Conservation (phyloP, 2,329 filamentous ascomycete species). For the Pestalotiopsis sp. region DNA sequence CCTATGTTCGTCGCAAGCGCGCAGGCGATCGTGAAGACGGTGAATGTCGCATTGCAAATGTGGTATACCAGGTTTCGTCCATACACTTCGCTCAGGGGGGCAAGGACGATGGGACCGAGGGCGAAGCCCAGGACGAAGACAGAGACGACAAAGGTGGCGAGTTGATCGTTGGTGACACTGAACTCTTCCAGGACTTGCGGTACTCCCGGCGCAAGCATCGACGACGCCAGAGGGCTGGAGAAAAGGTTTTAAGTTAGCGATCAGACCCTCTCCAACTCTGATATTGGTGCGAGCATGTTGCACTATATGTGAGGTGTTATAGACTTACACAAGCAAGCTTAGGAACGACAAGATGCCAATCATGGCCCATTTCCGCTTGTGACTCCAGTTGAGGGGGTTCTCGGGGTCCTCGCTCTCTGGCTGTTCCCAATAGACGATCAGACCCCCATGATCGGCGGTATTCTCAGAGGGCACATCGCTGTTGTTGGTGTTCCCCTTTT, state of each 20-base stretch:
- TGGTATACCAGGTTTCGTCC: constrained; percentile 54
- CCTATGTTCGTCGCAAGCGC: constrained; percentile 52
- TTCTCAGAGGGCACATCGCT: neutral
- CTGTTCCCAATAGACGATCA: neutral
- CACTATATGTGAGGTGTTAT: neutral
- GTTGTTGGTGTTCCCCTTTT: neutral
- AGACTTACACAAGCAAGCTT: constrained; percentile 51
- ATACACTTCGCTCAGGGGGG: constrained; percentile 60
- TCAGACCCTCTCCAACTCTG: neutral
- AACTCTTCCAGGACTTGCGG: constrained; percentile 13
- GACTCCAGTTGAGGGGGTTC: constrained; percentile 50
- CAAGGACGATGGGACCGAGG: constrained; percentile 55
- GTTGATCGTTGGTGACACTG: constrained; percentile 1
- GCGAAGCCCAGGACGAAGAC: constrained; percentile 16
- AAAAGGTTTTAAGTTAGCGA: neutral
- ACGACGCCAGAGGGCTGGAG: constrained; percentile 50
- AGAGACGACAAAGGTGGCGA: constrained; percentile 15
- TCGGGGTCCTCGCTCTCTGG: constrained; percentile 35
- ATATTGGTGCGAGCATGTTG: neutral
- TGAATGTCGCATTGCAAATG: constrained; percentile 44
- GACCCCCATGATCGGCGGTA: neutral
- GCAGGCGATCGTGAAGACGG: constrained; percentile 45
- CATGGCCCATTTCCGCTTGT: constrained; percentile 35
- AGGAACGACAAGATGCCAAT: constrained; percentile 39
- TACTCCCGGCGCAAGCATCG: constrained; percentile 13